Percentiles rank a stretch among this genome's conserved stretches.
phyloP scores from a whole-genome alignment of 768 basidiomycete genomes.

The Crassisporium funariophilum region DNA sequence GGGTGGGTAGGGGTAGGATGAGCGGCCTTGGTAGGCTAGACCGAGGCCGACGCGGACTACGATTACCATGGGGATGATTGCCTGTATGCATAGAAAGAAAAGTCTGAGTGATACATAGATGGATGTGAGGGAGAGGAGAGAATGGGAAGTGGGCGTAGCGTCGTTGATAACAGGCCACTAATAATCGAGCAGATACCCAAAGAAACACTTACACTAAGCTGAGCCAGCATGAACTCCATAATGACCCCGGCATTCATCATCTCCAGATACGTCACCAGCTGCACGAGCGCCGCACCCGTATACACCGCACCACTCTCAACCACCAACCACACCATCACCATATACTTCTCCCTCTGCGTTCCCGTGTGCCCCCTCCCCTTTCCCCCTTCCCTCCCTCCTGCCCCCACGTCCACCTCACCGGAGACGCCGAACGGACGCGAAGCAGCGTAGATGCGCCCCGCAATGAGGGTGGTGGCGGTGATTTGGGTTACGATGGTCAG shows the following conservation, averaged over 20 bases:
- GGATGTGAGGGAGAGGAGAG: neutral
- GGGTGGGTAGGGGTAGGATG: neutral
- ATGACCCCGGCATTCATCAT: conserved; percentile 33
- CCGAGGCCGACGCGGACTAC: conserved; percentile 27
- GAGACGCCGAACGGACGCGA: conserved; percentile 10
- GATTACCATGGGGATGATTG: conserved; percentile 25
- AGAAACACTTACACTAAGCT: conserved; percentile 24
- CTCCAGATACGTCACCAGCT: conserved; percentile 24
- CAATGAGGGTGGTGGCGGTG: conserved; percentile 25
- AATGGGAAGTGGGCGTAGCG: neutral
- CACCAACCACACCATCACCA: conserved; percentile 24
- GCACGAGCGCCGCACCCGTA: conserved; percentile 26
- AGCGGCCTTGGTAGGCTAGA: conserved; percentile 20
- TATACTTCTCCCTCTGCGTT: conserved; percentile 18
- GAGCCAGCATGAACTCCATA: conserved; percentile 27
- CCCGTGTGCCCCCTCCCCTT: neutral
- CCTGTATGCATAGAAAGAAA: conserved; percentile 1
- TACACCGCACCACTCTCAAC: conserved; percentile 29
- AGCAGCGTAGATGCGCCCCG: conserved; percentile 23
- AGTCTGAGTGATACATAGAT: neutral
- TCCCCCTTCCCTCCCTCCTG: conserved; percentile 8
- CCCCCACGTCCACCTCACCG: neutral
- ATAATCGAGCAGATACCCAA: neutral
- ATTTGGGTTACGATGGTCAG: conserved; percentile 30
- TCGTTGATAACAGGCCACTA: neutral